phyloP scores from a whole-genome alignment of 192 early-diverging fungal genomes.

The Obelidium mucronatum region DNA sequence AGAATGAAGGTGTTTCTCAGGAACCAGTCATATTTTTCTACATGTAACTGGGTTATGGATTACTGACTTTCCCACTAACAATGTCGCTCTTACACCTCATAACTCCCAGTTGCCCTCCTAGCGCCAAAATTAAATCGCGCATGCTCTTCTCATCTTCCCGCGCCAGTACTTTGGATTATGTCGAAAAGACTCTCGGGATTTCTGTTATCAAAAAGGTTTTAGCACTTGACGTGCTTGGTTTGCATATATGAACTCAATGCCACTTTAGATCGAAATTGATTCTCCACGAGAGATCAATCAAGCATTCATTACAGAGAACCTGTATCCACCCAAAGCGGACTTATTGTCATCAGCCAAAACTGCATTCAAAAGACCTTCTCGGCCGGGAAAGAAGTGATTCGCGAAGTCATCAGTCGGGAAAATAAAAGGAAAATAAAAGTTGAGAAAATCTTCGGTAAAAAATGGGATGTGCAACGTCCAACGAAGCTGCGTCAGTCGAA shows the following conservation, averaged over 20 bases:
- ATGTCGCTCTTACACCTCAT: too few species aligned
- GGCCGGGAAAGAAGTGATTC: slow-evolving; percentile 19
- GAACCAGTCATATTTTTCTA: slow-evolving; percentile 51
- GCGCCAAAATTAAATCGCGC: slow-evolving; percentile 83
- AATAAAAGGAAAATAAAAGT: too few species aligned
- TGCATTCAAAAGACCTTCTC: slow-evolving; percentile 19
- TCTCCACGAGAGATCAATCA: slow-evolving; percentile 11
- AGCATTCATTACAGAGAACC: not conserved
- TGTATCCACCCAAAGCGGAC: slow-evolving; percentile 7
- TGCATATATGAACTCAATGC: too few species aligned
- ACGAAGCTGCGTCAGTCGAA: not conserved
- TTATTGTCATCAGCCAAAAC: not conserved
- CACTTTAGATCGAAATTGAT: slow-evolving; percentile 25
- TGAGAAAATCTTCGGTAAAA: too few species aligned
- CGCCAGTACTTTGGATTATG: slow-evolving; percentile 61
- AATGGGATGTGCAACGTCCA: not conserved
- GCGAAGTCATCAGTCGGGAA: too few species aligned
- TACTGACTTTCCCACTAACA: too few species aligned
- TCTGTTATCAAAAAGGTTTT: slow-evolving; percentile 15
- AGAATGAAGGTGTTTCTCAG: too few species aligned
- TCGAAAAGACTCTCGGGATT: slow-evolving; percentile 45
- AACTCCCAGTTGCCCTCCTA: slow-evolving; percentile 83
- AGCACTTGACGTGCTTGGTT: too few species aligned
- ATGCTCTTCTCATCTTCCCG: slow-evolving; percentile 90
- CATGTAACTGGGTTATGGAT: too few species aligned